These are phyloP conservation scores for Fusarium lateritium DNA, from an alignment of 2,329 filamentous ascomycete species.

Conservation along the genomic window DNA sequence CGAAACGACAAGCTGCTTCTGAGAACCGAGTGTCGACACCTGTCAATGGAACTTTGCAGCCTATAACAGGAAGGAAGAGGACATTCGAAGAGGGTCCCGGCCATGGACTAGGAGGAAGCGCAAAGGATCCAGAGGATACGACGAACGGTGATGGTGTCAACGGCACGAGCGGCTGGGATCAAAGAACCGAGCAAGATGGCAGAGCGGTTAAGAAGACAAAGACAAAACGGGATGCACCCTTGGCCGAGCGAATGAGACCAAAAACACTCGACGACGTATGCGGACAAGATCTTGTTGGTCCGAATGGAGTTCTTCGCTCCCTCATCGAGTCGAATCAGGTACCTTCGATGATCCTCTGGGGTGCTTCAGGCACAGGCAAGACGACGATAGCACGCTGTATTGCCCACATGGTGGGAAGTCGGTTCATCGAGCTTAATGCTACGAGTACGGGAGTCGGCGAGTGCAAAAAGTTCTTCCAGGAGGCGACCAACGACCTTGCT, in stretches of 20 bases:
- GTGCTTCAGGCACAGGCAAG: constrained; percentile 84
- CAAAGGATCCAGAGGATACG: constrained; percentile 10
- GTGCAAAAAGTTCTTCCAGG: constrained; percentile 91
- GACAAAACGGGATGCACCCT: constrained; percentile 79
- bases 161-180: constrained; percentile 12
- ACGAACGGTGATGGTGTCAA: constrained; percentile 25
- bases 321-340: constrained; percentile 89
- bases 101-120: constrained; percentile 28
- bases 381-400: constrained; percentile 95
- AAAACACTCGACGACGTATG: constrained; percentile 86
- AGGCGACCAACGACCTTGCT: constrained; percentile 83
- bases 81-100: constrained; percentile 70
- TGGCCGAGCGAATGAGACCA: constrained; percentile 96
- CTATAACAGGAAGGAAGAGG: constrained; percentile 63
- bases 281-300: constrained; percentile 92
- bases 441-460: constrained; percentile 90
- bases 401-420: constrained; percentile 82
- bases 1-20: constrained; percentile 65
- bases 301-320: constrained; percentile 84
- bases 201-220: constrained; percentile 75
- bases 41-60: constrained; percentile 51
- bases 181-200: constrained; percentile 51
- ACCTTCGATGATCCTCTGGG: constrained; percentile 97
- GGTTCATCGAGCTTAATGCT: constrained; percentile 97
- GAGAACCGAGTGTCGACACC: constrained; percentile 53